phyloP scores from a whole-genome alignment of 441 rosid genomes.

The Gossypium davidsonii region DNA sequence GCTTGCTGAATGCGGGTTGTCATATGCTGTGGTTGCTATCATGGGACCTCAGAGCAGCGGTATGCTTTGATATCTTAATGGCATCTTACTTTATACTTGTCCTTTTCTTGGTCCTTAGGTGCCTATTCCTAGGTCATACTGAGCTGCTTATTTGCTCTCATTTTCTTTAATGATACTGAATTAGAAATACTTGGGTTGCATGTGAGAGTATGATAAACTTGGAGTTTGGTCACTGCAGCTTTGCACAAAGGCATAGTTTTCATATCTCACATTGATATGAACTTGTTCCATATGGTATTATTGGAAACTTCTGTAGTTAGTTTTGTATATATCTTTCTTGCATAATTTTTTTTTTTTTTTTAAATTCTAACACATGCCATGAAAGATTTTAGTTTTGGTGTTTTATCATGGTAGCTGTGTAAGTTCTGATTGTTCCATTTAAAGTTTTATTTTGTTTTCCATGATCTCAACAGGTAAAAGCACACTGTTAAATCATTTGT shows the following conservation, averaged over 20 bases:
- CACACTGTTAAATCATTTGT: conserved; percentile 83
- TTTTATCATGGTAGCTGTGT: background rate
- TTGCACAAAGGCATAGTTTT: background rate
- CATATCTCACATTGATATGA: background rate
- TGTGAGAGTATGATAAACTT: background rate
- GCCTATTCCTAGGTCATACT: background rate
- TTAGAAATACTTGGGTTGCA: background rate
- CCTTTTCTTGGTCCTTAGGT: background rate
- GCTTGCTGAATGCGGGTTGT: conserved; percentile 76
- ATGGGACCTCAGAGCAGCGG: conserved; percentile 99
- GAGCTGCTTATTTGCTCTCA: background rate
- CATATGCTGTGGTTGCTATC: conserved; percentile 93
- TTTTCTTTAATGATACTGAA: background rate
- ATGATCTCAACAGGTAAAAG: conserved; percentile 80
- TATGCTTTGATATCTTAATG: conserved; percentile 28
- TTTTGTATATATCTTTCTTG: background rate
- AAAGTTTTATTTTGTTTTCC: conserved; percentile 20
- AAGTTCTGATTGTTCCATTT: background rate
- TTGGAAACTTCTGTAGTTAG: background rate
- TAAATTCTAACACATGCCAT: background rate
- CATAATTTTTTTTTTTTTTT: background rate
- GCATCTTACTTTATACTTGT: conserved; percentile 2
- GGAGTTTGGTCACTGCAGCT: background rate
- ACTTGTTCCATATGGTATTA: background rate
- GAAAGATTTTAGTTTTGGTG: background rate